Percentiles rank a stretch among this genome's conserved stretches.
Conservation (phyloP, 306 rosid genomes). For the Senna siamea region DNA sequence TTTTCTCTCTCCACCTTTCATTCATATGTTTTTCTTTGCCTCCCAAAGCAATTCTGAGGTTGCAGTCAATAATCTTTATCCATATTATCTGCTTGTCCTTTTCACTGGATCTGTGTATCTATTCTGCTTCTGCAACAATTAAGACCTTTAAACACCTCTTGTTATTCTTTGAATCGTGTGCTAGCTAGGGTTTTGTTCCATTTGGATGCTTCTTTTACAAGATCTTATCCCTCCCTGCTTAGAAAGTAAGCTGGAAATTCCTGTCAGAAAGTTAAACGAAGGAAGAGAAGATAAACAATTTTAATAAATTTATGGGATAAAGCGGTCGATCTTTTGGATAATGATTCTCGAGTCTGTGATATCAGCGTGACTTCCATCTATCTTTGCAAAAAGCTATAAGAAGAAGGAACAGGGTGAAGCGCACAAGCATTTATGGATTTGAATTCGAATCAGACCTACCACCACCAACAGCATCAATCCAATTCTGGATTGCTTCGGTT, state of each 20-base stretch:
- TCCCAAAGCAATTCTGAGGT: slow-evolving; percentile 43
- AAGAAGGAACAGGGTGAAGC: slow-evolving; percentile 1
- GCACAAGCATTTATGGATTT: slow-evolving; percentile 60
- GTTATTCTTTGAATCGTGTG: slow-evolving; percentile 42
- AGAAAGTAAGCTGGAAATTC: slow-evolving; percentile 54
- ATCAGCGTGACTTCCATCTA: slow-evolving; percentile 32
- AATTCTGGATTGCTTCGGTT: slow-evolving; percentile 75
- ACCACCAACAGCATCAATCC: slow-evolving; percentile 44
- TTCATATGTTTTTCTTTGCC: slow-evolving; percentile 34
- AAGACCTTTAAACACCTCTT: slow-evolving; percentile 37
- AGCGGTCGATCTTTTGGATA: slow-evolving; percentile 40
- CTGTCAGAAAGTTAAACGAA: slow-evolving; percentile 45
- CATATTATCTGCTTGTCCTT: slow-evolving; percentile 26
- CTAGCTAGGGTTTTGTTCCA: slow-evolving; percentile 32
- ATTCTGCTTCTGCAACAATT: slow-evolving; percentile 29
- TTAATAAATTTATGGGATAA: slow-evolving; percentile 43
- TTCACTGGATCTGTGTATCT: slow-evolving; percentile 36
- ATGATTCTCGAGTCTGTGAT: slow-evolving; percentile 41
- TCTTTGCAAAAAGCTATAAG: slow-evolving; percentile 27
- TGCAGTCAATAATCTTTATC: slow-evolving; percentile 12
- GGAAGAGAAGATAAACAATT: not conserved
- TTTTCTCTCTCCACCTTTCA: not conserved
- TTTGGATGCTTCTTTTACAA: slow-evolving; percentile 69
- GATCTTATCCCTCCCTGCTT: slow-evolving; percentile 91
- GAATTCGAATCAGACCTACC: slow-evolving; percentile 48